Evolutionary conservation across 176 grass and related monocot genomes (phyloP).

Genomic region (Aegilops speltoides): DNA sequence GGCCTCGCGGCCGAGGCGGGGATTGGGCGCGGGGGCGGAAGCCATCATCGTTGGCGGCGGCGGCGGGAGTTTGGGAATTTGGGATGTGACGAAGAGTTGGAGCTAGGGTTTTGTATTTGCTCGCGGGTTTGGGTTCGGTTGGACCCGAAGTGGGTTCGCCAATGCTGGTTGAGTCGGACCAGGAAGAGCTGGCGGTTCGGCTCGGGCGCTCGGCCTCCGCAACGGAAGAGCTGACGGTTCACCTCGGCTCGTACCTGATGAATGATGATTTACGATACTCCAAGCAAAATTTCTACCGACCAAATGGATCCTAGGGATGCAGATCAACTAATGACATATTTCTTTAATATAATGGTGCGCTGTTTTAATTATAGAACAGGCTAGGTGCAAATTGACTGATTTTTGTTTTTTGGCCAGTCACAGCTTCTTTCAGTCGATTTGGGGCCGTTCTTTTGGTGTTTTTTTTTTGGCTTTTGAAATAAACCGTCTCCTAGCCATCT

Average conservation of each 20-base stretch:
- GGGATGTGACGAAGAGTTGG: neutral
- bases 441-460: too few species aligned
- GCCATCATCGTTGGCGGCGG: conserved; percentile 9
- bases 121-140: neutral
- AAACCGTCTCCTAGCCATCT: too few species aligned
- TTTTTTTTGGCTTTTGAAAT: too few species aligned
- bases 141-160: neutral
- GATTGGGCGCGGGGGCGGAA: neutral
- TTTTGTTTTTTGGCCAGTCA: too few species aligned
- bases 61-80: neutral
- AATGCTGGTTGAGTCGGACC: neutral
- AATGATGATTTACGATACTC: too few species aligned
- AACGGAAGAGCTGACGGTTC: too few species aligned
- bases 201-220: neutral
- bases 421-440: too few species aligned
- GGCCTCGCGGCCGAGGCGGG: conserved; percentile 37
- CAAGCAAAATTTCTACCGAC: neutral
- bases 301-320: neutral
- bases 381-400: too few species aligned
- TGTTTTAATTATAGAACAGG: too few species aligned
- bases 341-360: too few species aligned
- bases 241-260: too few species aligned
- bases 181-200: neutral
- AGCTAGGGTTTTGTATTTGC: conserved; percentile 23
- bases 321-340: too few species aligned